Percentiles rank a stretch among this genome's conserved stretches.
These are phyloP conservation scores for Salix suchowensis DNA, from an alignment of 345 rosid species.

Conservation along the genomic window DNA sequence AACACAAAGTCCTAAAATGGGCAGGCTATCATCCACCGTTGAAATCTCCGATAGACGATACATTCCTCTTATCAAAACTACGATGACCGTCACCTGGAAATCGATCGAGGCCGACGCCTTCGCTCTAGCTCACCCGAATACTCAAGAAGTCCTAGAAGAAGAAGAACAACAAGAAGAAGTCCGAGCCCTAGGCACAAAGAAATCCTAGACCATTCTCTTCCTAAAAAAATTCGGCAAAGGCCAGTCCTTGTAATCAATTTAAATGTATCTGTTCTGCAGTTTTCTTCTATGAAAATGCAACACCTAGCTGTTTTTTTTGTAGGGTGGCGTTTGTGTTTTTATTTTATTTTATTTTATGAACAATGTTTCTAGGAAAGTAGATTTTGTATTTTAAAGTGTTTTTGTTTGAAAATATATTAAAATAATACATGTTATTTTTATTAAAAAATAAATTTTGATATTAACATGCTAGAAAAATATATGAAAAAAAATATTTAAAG, in stretches of 20 bases:
- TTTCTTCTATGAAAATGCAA: neutral
- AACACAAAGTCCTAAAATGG: slow-evolving; percentile 15
- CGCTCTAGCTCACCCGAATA: slow-evolving; percentile 11
- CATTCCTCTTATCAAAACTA: slow-evolving; percentile 24
- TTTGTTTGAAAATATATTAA: too few species aligned
- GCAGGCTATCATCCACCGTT: slow-evolving; percentile 25
- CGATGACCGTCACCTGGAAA: slow-evolving; percentile 21
- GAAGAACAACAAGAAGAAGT: slow-evolving; percentile 16
- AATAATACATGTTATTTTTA: too few species aligned
- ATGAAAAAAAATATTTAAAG: too few species aligned
- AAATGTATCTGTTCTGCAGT: neutral
- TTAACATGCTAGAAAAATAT: too few species aligned
- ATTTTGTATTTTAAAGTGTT: too few species aligned
- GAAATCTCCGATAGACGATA: slow-evolving; percentile 27
- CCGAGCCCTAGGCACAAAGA: slow-evolving; percentile 16
- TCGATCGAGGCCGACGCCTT: slow-evolving; percentile 9
- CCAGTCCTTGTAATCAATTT: neutral
- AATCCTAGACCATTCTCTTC: slow-evolving; percentile 17
- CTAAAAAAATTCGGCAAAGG: slow-evolving; percentile 19
- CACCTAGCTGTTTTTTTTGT: neutral
- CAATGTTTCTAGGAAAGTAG: too few species aligned
- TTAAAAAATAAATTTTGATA: too few species aligned
- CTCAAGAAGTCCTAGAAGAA: slow-evolving; percentile 9
- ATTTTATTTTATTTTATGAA: too few species aligned
- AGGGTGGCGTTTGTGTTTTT: too few species aligned